Conservation (phyloP, 371 early-diverging fungal genomes). For the Circinella minor region DNA sequence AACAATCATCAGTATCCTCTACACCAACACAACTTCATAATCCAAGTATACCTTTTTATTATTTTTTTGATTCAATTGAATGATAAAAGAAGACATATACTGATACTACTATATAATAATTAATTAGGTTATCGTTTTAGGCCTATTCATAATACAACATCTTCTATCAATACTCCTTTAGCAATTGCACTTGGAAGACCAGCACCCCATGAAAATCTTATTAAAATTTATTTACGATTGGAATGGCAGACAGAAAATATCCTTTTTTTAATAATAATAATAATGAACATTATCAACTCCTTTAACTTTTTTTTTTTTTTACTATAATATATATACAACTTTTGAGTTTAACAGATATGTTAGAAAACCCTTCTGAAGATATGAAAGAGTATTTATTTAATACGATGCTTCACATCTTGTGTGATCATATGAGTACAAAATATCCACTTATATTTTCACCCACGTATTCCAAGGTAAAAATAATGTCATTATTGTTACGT, state of each 20-base stretch:
- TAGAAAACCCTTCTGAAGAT: background rate
- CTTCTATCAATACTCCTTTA: slow-evolving; percentile 6
- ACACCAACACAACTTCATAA: background rate
- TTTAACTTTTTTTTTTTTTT: background rate
- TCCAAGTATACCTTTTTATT: background rate
- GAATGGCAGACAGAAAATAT: slow-evolving; percentile 16
- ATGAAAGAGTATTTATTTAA: slow-evolving; percentile 7
- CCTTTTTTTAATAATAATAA: slow-evolving; percentile 1
- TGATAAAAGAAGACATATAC: no score
- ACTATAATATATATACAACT: background rate
- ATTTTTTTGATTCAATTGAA: no score
- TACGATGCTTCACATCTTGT: background rate
- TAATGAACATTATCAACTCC: background rate
- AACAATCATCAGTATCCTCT: no score
- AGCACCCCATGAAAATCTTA: slow-evolving; percentile 5
- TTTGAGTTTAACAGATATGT: slow-evolving; percentile 9
- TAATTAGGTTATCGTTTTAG: slow-evolving; percentile 1
- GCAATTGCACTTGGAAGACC: background rate
- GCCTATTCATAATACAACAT: background rate
- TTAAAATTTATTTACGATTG: background rate
- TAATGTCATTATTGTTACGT: no score
- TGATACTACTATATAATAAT: no score
- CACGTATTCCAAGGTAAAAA: background rate
- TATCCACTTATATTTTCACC: slow-evolving; percentile 15
- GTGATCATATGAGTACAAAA: background rate